Evolutionary conservation across 768 basidiomycete species (phyloP), one percentile per base, ranked within the genome.

Genomic region (Amylocystis lapponica): DNA sequence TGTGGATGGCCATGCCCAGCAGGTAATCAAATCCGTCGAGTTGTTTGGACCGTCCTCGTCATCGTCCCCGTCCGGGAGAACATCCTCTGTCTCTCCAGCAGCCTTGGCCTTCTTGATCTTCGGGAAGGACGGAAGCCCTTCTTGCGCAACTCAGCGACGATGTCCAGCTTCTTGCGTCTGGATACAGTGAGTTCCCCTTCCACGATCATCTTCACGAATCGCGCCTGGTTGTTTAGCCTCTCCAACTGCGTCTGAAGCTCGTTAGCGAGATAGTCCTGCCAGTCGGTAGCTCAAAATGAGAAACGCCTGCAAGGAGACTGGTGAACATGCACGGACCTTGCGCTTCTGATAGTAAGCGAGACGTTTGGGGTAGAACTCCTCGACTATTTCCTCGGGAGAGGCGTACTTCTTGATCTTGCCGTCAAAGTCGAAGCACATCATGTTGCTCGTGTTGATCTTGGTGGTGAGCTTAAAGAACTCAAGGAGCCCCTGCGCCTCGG

Each of bases 381-480:
- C 82, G 34, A 98, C 63, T 41, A 99, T 89, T 52, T 93, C 86
- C 59, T 98, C 96, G 0, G 96, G 80, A 1, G 82, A 76, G 14
- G 77, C 69, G 62, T 97, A 98, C 66, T 83, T 94, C 68, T 83
- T 91, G 68, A 99, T 95, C 70, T 95, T 96, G 53, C 90, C 85
- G 14, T 94, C 87, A 47, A 88, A 78, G 64, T 99, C 95, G 63
- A 99, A 99, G 66, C 91, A 93, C 14, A 98, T 96, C 96, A 99
- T 98, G 68, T 99, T 99, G 60, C 79, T 77, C 13, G 91, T 96
- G 62, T 74, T 86, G 62, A 99, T 66, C 62, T 93, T 88, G 36
- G 75, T 65, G 12, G 80, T 80, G 48, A 97, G 68, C 65, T 92
- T 95, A 81, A 99, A 97, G 61, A 79, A 88, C 62, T 96, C 94